These are phyloP conservation scores for Fragosphaeria purpurea DNA, from an alignment of 2,329 filamentous ascomycete genomes.

Conservation along the genomic window DNA sequence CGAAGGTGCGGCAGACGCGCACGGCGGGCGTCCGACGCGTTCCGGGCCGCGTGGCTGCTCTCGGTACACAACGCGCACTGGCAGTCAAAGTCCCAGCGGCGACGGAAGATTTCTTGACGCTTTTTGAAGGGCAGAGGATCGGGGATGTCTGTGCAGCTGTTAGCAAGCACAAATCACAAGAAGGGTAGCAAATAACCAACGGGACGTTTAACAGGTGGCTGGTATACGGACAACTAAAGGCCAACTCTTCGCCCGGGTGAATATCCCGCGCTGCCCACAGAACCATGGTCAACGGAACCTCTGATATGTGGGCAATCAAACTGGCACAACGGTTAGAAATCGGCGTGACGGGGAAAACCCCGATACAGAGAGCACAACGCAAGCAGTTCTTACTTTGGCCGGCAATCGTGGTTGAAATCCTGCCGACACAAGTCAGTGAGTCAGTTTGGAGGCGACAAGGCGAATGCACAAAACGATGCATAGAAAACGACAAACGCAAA, in stretches of 20 bases:
- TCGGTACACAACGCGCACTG: constrained; percentile 17
- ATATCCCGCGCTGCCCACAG: constrained; percentile 18
- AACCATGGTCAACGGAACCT: constrained; percentile 14
- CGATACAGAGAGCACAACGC: background rate
- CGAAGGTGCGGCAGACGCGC: background rate
- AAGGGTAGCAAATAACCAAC: constrained; percentile 1
- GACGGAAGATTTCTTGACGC: constrained; percentile 12
- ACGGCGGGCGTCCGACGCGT: constrained; percentile 18
- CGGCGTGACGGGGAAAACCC: fast-evolving
- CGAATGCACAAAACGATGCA: too few species aligned
- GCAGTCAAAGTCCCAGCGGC: constrained; percentile 20
- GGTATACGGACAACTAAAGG: constrained; percentile 23
- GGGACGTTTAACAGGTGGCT: too few species aligned
- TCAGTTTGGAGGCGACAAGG: too few species aligned
- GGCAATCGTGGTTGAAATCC: constrained; percentile 21
- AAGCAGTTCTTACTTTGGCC: constrained; percentile 11
- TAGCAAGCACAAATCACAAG: background rate
- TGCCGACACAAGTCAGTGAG: background rate
- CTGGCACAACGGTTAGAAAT: constrained; percentile 9
- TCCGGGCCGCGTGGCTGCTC: background rate
- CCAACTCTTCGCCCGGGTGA: constrained; percentile 19
- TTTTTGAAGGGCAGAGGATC: constrained; percentile 12
- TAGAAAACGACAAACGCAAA: too few species aligned
- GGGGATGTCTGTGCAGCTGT: constrained; percentile 9
- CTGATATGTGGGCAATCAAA: constrained; percentile 15